Percentiles rank a stretch among this genome's conserved stretches.
Conservation (phyloP, 495 filamentous ascomycete genomes). For the Penicillium pancosmium region DNA sequence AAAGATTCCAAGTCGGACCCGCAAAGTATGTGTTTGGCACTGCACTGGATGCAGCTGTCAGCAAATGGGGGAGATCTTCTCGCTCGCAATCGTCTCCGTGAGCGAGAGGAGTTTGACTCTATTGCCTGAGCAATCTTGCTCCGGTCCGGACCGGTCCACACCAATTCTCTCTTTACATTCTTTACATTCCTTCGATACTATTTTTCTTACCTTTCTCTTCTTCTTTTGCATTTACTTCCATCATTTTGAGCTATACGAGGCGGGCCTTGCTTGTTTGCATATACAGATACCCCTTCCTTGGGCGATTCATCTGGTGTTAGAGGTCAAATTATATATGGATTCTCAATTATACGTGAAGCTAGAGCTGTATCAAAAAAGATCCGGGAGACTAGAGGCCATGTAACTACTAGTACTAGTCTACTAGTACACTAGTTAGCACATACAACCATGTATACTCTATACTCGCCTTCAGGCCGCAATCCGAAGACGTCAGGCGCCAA, state of each 20-base stretch:
- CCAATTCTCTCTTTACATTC: slow-evolving; percentile 10
- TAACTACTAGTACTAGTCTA: not conserved
- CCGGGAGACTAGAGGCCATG: slow-evolving; percentile 13
- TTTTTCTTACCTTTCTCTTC: slow-evolving; percentile 10
- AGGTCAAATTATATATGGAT: slow-evolving; percentile 19
- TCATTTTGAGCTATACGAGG: slow-evolving; percentile 17
- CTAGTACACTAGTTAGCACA: too few species aligned
- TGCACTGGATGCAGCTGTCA: slow-evolving; percentile 98
- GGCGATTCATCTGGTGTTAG: slow-evolving; percentile 34
- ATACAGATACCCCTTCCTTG: slow-evolving; percentile 34
- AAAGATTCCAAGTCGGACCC: slow-evolving; percentile 70
- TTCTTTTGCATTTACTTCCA: slow-evolving; percentile 7
- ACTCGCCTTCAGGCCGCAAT: not conserved
- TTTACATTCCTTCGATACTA: slow-evolving; percentile 13
- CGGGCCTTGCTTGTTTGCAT: slow-evolving; percentile 31
- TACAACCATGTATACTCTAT: too few species aligned
- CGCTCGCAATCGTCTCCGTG: slow-evolving; percentile 81
- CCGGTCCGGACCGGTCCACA: not conserved
- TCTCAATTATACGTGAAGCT: slow-evolving; percentile 4
- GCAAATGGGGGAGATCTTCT: slow-evolving; percentile 85
- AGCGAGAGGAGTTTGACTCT: slow-evolving; percentile 64
- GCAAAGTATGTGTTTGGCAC: slow-evolving; percentile 90
- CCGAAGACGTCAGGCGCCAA: slow-evolving; percentile 4
- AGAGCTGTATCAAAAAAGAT: slow-evolving; percentile 4
- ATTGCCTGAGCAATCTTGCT: slow-evolving; percentile 39